Evolutionary conservation across 495 filamentous ascomycete species (phyloP).

Genomic region (Talaromyces trachyspermus): DNA sequence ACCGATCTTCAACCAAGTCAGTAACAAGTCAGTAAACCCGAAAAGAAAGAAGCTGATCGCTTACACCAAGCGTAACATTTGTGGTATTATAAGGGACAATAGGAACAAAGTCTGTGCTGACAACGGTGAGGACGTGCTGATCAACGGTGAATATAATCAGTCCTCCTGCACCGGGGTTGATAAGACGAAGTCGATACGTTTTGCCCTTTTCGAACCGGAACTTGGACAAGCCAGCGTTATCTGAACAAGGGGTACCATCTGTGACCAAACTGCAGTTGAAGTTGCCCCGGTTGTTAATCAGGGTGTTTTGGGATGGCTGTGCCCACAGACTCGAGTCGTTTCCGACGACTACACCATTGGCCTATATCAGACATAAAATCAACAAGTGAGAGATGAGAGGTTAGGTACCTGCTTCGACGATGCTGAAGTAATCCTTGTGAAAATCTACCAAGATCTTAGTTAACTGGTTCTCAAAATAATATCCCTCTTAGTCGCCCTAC

Average conservation of each 20-base stretch:
- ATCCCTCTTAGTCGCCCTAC: background rate
- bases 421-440: too few species aligned
- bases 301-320: too few species aligned
- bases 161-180: constrained; percentile 49
- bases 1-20: constrained; percentile 2
- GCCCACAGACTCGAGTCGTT: too few species aligned
- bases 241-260: background rate
- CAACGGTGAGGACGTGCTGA: constrained; percentile 27
- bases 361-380: background rate
- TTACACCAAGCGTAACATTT: constrained; percentile 11
- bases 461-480: too few species aligned
- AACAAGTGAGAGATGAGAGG: background rate
- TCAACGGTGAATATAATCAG: constrained; percentile 35
- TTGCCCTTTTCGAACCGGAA: constrained; percentile 20
- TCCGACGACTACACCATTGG: background rate
- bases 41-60: background rate
- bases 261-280: background rate
- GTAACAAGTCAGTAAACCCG: constrained; percentile 45
- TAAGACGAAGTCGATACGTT: constrained; percentile 47
- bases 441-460: too few species aligned
- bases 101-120: constrained; percentile 36
- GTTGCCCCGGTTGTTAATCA: too few species aligned
- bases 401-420: too few species aligned
- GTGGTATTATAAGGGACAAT: constrained; percentile 29
- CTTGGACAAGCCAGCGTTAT: background rate